A percentile compares a stretch with the other conserved stretches of the same genome.
phyloP scores from a whole-genome alignment of 177 flowering plant species.

The Tripterygium wilfordii region DNA sequence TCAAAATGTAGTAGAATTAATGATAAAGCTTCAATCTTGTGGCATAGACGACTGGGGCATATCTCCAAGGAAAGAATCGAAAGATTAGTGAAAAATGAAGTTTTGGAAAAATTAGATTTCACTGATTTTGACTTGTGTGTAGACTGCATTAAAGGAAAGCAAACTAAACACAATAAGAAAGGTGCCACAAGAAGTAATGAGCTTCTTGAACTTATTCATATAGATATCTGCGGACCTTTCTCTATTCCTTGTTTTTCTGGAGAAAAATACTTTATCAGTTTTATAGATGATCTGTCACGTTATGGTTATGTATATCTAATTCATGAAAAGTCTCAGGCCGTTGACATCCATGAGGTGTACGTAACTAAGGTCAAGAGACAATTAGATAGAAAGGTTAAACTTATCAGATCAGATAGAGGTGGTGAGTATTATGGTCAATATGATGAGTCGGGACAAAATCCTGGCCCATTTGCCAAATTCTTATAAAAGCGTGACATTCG shows the following conservation, averaged over 20 bases:
- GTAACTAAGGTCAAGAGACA: neutral
- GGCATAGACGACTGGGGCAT: no score
- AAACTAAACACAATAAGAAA: neutral
- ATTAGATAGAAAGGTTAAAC: neutral
- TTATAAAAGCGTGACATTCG: neutral
- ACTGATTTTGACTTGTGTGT: neutral
- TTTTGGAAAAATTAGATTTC: neutral
- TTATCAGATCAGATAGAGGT: neutral
- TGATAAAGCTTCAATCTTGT: no score
- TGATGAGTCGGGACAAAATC: neutral
- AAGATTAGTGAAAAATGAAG: constrained; percentile 1
- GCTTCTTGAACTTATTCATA: neutral
- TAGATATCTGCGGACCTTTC: neutral
- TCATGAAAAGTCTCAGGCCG: neutral
- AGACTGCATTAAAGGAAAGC: neutral
- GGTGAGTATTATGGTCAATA: no score
- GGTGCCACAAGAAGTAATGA: neutral
- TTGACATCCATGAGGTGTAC: neutral
- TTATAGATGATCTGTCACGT: neutral
- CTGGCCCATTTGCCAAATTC: neutral
- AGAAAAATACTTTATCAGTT: neutral
- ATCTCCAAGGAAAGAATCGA: no score
- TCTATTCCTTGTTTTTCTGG: neutral
- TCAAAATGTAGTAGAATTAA: no score
- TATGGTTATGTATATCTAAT: neutral